These are phyloP conservation scores for Blastobotrys serpentis DNA, from an alignment of 1,139 yeast genomes.

Conservation along the genomic window DNA sequence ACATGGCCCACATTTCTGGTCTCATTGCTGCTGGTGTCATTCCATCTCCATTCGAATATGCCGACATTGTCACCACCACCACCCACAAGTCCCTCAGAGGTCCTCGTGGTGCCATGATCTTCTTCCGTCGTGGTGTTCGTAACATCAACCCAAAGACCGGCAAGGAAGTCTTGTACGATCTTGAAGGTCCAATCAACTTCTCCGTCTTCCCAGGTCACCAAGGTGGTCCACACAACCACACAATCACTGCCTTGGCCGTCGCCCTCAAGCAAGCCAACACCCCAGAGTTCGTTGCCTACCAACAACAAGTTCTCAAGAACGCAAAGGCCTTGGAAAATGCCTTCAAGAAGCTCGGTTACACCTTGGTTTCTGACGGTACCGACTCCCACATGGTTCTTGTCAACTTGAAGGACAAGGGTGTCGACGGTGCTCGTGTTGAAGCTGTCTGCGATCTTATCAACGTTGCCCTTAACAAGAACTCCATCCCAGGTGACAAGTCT, in stretches of 20 bases:
- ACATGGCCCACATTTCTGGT: slow-evolving; percentile 97
- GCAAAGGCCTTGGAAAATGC: slow-evolving; percentile 76
- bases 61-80: slow-evolving; percentile 95
- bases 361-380: slow-evolving; percentile 87
- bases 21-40: slow-evolving; percentile 90
- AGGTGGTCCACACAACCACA: slow-evolving; percentile 99
- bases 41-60: slow-evolving; percentile 88
- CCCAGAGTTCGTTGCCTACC: slow-evolving; percentile 86
- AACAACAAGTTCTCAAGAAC: slow-evolving; percentile 74
- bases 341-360: slow-evolving; percentile 64
- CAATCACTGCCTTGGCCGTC: slow-evolving; percentile 91
- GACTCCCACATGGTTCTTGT: slow-evolving; percentile 91
- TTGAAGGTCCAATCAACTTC: slow-evolving; percentile 88
- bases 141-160: slow-evolving; percentile 78
- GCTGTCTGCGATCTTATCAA: slow-evolving; percentile 84
- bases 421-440: slow-evolving; percentile 96
- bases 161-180: slow-evolving; percentile 79
- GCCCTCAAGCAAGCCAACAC: slow-evolving; percentile 87
- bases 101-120: slow-evolving; percentile 98
- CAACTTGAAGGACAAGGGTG: slow-evolving; percentile 76
- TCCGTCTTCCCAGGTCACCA: slow-evolving; percentile 98
- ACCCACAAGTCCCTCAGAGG: slow-evolving; percentile 97
- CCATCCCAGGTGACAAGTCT: slow-evolving; percentile 93
- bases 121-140: slow-evolving; percentile 87
- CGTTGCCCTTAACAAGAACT: slow-evolving; percentile 94